Evolutionary conservation across 306 rosid genomes (phyloP).

Genomic region (Acmispon strigosus): DNA sequence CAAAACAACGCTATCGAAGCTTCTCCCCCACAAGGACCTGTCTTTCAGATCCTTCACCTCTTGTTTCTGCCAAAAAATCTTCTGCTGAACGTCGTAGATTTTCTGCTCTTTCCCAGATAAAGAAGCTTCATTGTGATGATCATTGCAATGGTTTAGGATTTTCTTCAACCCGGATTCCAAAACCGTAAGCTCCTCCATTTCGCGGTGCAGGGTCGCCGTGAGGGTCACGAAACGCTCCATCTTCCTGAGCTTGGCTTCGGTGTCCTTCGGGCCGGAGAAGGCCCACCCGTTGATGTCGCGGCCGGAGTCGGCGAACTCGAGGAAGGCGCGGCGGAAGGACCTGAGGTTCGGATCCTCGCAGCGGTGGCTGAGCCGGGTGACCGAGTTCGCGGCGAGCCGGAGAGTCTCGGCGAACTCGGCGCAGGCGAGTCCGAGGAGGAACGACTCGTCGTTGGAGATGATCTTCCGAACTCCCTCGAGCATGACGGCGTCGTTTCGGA

Average conservation of each 20-base stretch:
- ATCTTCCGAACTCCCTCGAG: constrained; percentile 75
- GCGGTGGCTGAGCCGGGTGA: constrained; percentile 35
- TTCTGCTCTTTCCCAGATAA: constrained; percentile 39
- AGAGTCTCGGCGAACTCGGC: constrained; percentile 61
- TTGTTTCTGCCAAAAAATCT: constrained; percentile 76
- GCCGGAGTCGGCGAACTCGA: constrained; percentile 63
- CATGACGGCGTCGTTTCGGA: constrained; percentile 57
- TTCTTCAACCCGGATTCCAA: constrained; percentile 52
- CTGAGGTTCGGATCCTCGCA: constrained; percentile 40
- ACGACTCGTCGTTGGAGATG: constrained; percentile 69
- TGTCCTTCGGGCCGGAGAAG: constrained; percentile 45
- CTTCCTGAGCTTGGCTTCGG: constrained; percentile 53
- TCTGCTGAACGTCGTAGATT: constrained; percentile 65
- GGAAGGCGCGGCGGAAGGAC: constrained; percentile 33
- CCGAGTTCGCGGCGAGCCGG: constrained; percentile 42
- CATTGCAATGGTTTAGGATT: not conserved
- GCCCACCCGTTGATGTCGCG: constrained; percentile 57
- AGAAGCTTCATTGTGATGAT: constrained; percentile 7
- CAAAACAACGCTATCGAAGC: constrained; percentile 52
- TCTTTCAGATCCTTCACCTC: constrained; percentile 74
- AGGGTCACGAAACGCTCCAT: constrained; percentile 66
- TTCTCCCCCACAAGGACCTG: constrained; percentile 68
- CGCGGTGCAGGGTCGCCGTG: constrained; percentile 59
- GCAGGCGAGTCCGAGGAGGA: constrained; percentile 69
- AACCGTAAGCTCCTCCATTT: constrained; percentile 61